Percentiles rank a stretch among this genome's conserved stretches.
These are phyloP conservation scores for Moricandia arvensis DNA, from an alignment of 345 rosid species.

Conservation along the genomic window DNA sequence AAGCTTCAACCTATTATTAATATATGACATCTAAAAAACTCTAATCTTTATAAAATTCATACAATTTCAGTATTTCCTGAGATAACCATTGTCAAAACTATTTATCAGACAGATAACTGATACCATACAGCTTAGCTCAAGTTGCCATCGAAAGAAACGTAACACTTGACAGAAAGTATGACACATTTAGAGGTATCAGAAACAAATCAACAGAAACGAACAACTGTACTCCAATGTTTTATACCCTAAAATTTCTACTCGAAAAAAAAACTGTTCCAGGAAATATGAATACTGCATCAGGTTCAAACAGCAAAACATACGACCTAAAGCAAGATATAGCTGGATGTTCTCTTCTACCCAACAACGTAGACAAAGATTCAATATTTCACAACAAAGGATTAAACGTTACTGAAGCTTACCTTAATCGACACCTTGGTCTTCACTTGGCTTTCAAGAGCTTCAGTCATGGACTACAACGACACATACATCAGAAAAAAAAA, in stretches of 20 bases:
- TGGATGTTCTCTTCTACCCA: neutral
- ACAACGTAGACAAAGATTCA: neutral
- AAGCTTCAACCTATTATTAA: neutral
- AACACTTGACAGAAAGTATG: neutral
- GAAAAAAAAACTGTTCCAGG: neutral
- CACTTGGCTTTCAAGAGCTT: slow-evolving; percentile 86
- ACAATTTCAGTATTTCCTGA: neutral
- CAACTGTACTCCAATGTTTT: neutral
- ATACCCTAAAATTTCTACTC: neutral
- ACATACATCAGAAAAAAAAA: neutral
- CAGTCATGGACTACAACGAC: slow-evolving; percentile 81
- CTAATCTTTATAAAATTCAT: neutral
- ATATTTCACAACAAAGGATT: neutral
- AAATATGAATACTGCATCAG: neutral
- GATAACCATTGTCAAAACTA: neutral
- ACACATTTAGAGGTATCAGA: neutral
- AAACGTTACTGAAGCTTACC: slow-evolving; percentile 43
- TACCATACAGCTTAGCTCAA: neutral
- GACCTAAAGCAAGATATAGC: neutral
- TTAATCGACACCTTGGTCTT: slow-evolving; percentile 86
- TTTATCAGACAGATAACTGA: neutral
- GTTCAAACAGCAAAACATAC: neutral
- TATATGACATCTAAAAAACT: neutral
- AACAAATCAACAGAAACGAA: neutral
- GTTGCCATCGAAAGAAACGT: neutral